phyloP scores from a whole-genome alignment of 2,329 filamentous ascomycete species.

The Pseudocercospora musae region DNA sequence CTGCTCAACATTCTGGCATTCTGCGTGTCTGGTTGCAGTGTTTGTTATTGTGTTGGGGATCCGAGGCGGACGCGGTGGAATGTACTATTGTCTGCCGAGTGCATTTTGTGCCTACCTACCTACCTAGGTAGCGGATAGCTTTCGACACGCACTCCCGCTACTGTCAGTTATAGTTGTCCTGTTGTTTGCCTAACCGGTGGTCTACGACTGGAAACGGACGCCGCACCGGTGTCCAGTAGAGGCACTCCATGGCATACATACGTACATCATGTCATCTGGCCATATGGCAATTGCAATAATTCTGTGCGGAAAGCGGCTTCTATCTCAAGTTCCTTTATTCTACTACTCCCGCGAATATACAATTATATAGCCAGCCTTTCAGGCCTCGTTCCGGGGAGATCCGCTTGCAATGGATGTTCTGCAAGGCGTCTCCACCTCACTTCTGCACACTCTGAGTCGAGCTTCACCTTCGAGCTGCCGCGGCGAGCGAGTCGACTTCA shows the following conservation, averaged over 20 bases:
- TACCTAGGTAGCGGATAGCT: too few species aligned
- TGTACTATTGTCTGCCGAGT: neutral
- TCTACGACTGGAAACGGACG: slow-evolving; percentile 1
- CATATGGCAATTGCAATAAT: neutral
- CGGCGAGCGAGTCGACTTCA: slow-evolving; percentile 3
- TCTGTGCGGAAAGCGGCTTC: neutral
- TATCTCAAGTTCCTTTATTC: neutral
- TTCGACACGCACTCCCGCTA: too few species aligned
- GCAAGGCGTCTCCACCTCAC: neutral
- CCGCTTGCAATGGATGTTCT: neutral
- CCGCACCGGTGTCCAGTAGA: neutral
- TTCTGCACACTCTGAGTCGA: slow-evolving; percentile 1
- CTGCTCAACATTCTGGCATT: neutral
- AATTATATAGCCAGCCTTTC: neutral
- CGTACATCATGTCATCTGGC: neutral
- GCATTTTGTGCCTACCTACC: too few species aligned
- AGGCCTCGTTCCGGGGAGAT: neutral
- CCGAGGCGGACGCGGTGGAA: neutral
- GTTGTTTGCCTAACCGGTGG: neutral
- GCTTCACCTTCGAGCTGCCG: neutral
- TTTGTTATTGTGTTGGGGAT: neutral
- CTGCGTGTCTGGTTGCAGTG: neutral
- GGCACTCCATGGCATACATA: neutral
- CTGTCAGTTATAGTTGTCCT: neutral
- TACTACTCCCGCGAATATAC: neutral